phyloP scores from a whole-genome alignment of 495 filamentous ascomycete species.

The Aspergillus biplanus region DNA sequence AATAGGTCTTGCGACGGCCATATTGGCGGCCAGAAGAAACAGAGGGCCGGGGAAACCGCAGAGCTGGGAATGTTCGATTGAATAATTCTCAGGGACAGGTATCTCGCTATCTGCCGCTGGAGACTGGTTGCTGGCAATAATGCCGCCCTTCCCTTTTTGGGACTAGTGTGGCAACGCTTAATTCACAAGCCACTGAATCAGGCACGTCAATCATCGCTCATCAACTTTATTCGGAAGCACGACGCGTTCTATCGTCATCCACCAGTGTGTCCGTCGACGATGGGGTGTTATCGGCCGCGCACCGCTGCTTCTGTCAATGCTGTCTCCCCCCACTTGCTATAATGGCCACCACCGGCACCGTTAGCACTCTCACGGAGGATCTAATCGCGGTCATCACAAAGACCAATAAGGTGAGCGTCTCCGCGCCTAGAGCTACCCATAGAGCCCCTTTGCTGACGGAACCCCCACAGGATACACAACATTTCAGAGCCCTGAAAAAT shows the following conservation, averaged over 20 bases:
- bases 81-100: neutral
- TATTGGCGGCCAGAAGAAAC: conserved; percentile 44
- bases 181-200: conserved; percentile 17
- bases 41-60: conserved; percentile 22
- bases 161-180: conserved; percentile 32
- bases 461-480: conserved; percentile 37
- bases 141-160: conserved; percentile 35
- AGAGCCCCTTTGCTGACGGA: conserved; percentile 51
- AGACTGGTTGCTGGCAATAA: conserved; percentile 3
- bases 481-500: conserved; percentile 33
- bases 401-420: conserved; percentile 34
- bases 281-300: conserved; percentile 7
- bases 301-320: neutral
- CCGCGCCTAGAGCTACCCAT: neutral
- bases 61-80: conserved; percentile 14
- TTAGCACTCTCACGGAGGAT: conserved; percentile 40
- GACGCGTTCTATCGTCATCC: conserved; percentile 3
- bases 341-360: conserved; percentile 53
- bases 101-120: conserved; percentile 9
- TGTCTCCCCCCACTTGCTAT: conserved; percentile 8
- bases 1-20: conserved; percentile 83
- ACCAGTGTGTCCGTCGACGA: conserved; percentile 12
- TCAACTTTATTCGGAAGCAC: conserved; percentile 6
- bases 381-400: conserved; percentile 39
- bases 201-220: conserved; percentile 20